Evolutionary conservation across 371 early-diverging fungal genomes (phyloP), one percentile per base, ranked within the genome.

Genomic region (Rhizopus arrhizus): DNA sequence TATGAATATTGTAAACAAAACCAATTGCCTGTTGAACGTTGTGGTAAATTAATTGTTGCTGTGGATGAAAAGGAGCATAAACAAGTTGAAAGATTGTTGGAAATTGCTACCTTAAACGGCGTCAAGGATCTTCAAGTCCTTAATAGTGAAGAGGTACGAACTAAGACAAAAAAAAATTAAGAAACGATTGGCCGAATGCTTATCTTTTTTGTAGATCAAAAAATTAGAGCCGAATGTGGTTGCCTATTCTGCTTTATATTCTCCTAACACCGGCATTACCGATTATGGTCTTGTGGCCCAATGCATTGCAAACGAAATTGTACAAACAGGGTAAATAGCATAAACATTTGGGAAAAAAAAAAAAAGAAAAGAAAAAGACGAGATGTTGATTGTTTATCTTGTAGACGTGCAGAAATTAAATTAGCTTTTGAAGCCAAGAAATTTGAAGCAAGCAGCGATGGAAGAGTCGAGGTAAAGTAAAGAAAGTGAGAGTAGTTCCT

Each of bases 1-100:
- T 79, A 79, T 41, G 66, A 79, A 38, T 79, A 76, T 52, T 74
- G 75, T 45, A 76, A 79, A 54, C 73, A 79, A 42, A 66, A 76
- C 35, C 64, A 69, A 28, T 54, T 79, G 33, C 80, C 80, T 13
- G 80, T 68, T 0, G 75, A 76, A 36, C 61, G 77, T 28, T 79
- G 80, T 59, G 80, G 80, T 62, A 79, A 79, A 58, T 53, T 79
- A 16, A 73, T 79, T 62, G 80, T 79, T 0, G 80, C 80, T 43
- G 64, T 62, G 3, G 65, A 72, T 49, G 61, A 68, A 16, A 65
- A 66, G 7, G 80, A 79, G 33, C 80, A 79, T 46, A 66, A 68
- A 5, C 58, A 69, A 55, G 75, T 79, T 1, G 80, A 76, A 51
- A 64, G 69, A 52, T 58, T 79, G 11, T 73, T 76, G 65, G 63